These are phyloP conservation scores for Obba rivulosa DNA, from an alignment of 768 basidiomycete species.

Conservation along the genomic window DNA sequence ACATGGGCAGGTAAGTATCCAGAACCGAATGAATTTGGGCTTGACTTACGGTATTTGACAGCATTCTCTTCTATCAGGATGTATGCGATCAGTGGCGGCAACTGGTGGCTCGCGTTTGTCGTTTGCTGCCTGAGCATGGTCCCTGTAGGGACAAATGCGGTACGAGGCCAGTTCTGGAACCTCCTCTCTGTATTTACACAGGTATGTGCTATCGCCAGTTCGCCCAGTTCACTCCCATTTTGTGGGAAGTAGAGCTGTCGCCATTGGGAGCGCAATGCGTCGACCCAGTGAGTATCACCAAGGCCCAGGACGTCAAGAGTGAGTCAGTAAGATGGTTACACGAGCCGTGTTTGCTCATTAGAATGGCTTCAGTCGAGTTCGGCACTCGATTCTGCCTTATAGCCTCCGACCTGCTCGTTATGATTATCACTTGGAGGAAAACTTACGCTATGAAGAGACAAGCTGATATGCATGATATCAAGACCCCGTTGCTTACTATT, in stretches of 20 bases:
- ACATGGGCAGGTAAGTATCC: not conserved
- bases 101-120: constrained; percentile 1
- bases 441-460: not conserved
- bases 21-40: not conserved
- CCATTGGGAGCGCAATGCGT: no score
- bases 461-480: not conserved
- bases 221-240: no score
- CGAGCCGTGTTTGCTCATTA: no score
- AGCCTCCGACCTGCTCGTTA: not conserved
- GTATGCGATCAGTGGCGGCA: constrained; percentile 6
- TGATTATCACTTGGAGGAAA: not conserved
- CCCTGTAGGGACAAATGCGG: constrained; percentile 1
- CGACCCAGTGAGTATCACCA: no score
- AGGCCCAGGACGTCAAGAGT: no score
- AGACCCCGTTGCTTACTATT: not conserved
- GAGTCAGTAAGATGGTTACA: no score
- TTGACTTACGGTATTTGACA: not conserved
- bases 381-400: constrained; percentile 2
- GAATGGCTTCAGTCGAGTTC: not conserved
- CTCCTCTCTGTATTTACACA: no score
- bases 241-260: no score
- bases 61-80: constrained; percentile 8
- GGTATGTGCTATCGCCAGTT: no score
- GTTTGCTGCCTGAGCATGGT: constrained; percentile 1
- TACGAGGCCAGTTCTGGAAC: not conserved